Percentiles rank a stretch among this genome's conserved stretches.
phyloP scores from a whole-genome alignment of 352 stramenopile species.

The Phytophthora hibernalis region DNA sequence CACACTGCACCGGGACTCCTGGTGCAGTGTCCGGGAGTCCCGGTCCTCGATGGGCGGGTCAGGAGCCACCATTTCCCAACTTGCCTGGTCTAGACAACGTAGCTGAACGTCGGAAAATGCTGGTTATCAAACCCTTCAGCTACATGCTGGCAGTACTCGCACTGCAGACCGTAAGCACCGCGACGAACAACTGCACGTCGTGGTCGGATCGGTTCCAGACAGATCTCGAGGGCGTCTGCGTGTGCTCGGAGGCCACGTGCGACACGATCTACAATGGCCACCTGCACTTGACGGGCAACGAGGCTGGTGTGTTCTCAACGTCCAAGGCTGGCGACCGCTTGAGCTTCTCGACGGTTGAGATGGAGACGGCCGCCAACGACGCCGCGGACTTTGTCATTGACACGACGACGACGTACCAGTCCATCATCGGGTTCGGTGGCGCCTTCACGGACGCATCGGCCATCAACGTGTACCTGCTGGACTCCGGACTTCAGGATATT shows the following conservation, averaged over 20 bases:
- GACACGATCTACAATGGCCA: constrained; percentile 65
- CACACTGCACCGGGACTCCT: too few species aligned
- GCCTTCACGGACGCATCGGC: constrained; percentile 90
- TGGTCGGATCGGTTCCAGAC: constrained; percentile 55
- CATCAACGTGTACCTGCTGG: constrained; percentile 81
- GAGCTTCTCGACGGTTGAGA: constrained; percentile 44
- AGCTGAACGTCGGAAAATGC: constrained; percentile 24
- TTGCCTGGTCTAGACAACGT: constrained; percentile 27
- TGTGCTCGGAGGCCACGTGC: constrained; percentile 58
- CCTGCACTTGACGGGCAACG: constrained; percentile 38
- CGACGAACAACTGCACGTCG: constrained; percentile 43
- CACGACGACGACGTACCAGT: constrained; percentile 64
- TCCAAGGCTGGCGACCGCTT: constrained; percentile 58
- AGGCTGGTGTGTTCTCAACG: constrained; percentile 61
- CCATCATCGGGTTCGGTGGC: constrained; percentile 90
- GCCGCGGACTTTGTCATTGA: constrained; percentile 58
- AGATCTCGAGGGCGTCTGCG: constrained; percentile 57
- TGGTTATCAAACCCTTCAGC: constrained; percentile 28
- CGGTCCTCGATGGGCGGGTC: too few species aligned
- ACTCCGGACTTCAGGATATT: constrained; percentile 59
- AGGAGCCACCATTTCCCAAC: constrained; percentile 31
- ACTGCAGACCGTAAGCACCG: constrained; percentile 9
- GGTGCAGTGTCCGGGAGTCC: too few species aligned
- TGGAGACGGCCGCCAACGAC: constrained; percentile 23
- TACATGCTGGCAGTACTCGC: constrained; percentile 31